A percentile compares a stretch with the other conserved stretches of the same genome.
Conservation (phyloP, 768 basidiomycete genomes). For the Auricularia cornea region DNA sequence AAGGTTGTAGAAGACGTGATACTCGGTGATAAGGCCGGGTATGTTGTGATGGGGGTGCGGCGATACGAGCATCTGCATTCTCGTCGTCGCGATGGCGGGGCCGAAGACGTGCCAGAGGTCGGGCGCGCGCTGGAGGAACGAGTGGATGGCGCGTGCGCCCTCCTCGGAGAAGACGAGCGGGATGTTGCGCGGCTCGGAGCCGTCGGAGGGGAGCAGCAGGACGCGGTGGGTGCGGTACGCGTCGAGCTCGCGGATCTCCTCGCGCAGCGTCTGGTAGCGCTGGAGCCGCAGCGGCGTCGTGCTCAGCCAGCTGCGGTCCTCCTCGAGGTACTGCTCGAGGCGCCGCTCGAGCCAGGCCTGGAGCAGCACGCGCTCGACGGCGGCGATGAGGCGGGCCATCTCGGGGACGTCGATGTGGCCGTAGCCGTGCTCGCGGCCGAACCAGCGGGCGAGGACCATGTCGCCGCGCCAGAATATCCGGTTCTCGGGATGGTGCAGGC, state of each 20-base stretch:
- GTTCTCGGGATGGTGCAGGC: background rate
- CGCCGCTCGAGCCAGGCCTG: background rate
- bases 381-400: background rate
- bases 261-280: background rate
- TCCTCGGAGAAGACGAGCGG: background rate
- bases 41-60: background rate
- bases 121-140: background rate
- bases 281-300: background rate
- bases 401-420: background rate
- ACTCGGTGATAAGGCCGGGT: background rate
- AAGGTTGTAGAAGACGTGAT: background rate
- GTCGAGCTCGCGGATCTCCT: background rate
- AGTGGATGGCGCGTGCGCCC: background rate
- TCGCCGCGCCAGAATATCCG: conserved; percentile 1
- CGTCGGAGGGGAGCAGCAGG: background rate
- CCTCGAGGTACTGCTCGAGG: background rate
- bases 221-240: background rate
- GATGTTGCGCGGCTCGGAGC: background rate
- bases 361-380: background rate
- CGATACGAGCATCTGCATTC: background rate
- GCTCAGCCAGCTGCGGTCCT: background rate
- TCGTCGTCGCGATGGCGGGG: background rate
- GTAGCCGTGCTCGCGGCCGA: background rate
- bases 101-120: background rate
- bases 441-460: background rate